Evolutionary conservation across 306 rosid genomes (phyloP).

Genomic region (Prinsepia uniflora): DNA sequence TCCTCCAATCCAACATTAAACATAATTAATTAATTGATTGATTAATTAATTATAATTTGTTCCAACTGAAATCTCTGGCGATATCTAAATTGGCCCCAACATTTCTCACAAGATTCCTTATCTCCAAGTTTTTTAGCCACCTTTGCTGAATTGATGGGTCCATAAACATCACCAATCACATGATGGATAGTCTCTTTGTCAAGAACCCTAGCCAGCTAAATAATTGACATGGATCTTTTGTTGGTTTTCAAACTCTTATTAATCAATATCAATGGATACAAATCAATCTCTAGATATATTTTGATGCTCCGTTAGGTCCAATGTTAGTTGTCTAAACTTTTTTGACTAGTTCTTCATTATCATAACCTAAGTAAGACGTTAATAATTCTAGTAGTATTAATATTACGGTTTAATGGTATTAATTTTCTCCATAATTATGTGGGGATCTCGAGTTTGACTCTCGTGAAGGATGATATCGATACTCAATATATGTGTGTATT

Average conservation of each 20-base stretch:
- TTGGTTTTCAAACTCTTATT: background rate
- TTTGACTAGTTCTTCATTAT: too few species aligned
- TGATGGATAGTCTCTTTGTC: slow-evolving; percentile 11
- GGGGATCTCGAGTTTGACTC: too few species aligned
- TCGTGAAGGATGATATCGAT: too few species aligned
- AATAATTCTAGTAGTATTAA: too few species aligned
- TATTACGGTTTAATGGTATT: too few species aligned
- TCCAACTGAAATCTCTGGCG: slow-evolving; percentile 46
- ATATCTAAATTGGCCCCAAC: slow-evolving; percentile 45
- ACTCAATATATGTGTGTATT: too few species aligned
- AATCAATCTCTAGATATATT: background rate
- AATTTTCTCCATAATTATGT: too few species aligned
- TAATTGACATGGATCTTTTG: slow-evolving; percentile 1
- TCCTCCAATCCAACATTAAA: slow-evolving; percentile 26
- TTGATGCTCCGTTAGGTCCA: background rate
- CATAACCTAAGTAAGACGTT: too few species aligned
- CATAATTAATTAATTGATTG: background rate
- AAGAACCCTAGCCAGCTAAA: background rate
- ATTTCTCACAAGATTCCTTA: slow-evolving; percentile 50
- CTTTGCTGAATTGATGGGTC: slow-evolving; percentile 8
- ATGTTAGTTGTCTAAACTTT: too few species aligned
- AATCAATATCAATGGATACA: background rate
- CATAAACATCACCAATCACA: slow-evolving; percentile 19
- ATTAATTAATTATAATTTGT: background rate
- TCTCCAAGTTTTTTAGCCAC: slow-evolving; percentile 37